Base-by-base conservation (phyloP, 2,329 filamentous ascomycete genomes). In the Allantophomopsis cytisporea region DNA sequence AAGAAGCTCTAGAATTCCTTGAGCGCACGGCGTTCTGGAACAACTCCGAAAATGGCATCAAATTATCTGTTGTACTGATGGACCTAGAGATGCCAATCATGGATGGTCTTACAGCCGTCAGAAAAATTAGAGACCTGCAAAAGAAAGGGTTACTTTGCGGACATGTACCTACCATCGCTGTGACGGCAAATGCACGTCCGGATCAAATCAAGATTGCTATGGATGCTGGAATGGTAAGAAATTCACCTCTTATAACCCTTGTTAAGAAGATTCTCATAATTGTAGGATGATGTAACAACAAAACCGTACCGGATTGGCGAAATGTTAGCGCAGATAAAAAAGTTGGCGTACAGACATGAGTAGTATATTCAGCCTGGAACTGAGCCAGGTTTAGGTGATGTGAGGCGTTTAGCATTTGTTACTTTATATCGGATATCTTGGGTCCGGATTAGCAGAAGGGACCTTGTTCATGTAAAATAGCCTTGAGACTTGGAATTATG, bases 11-110 rank as follows among this genome's bases (percentile, higher is more conserved):
- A 16, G 66, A 71, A 2, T 31, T 38, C 15, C n/a, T 38, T 10
- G 4, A 33, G 18, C n/a, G 15, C 3, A n/a, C 37, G 12, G n/a
- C 39, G 42, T 36, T 16, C 20, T 36, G 35, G 35, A 36, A 20
- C 7, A 18, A 14, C 7, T 14, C 13, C 7, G 37, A 32, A 28
- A 32, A 32, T 32, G 32, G 65, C 18, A 59, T 66, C 16, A 58
- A 64, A 1, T 60, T 78, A 28, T 69, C 69, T 33, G 60, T 81
- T 5, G 71, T 83, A n/a, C 61, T 83, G 18, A 83, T 83, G 79
- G 79, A 83, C 49, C 73, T 81, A 45, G 76, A 82, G 51, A 83
- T 83, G 79, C 79, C 79, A 3, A 60, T 81, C 14, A 77, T 80
- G 62, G 76, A 83, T 47, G 80, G 79, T 0, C 60, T 79, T 41